Evolutionary conservation across 2,329 filamentous ascomycete genomes (phyloP).

Genomic region (Xylariaceae sp.): DNA sequence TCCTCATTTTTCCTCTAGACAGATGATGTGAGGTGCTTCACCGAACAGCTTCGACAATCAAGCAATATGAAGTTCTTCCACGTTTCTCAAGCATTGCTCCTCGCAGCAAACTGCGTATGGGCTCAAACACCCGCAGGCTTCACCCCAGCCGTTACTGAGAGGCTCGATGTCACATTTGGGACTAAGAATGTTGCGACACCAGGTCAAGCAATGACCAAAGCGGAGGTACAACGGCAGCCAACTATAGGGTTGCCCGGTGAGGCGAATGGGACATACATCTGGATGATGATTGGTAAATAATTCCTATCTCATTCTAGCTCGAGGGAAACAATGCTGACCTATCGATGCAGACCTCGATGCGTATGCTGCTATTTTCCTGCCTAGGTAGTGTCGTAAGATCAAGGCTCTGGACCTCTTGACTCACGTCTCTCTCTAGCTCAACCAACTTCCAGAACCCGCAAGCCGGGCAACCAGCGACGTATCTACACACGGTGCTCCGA

Average conservation of each 20-base stretch:
- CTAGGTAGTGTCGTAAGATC: no score
- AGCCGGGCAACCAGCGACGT: no score
- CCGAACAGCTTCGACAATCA: constrained; percentile 2
- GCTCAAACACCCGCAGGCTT: constrained; percentile 30
- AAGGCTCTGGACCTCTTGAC: no score
- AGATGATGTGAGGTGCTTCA: background rate
- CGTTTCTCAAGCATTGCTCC: constrained; percentile 19
- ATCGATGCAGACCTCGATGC: constrained; percentile 28
- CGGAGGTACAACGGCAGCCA: constrained; percentile 28
- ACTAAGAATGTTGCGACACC: constrained; percentile 26
- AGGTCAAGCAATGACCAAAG: constrained; percentile 25
- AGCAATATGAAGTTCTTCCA: constrained; percentile 25
- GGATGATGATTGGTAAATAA: constrained; percentile 29
- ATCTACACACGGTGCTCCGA: no score
- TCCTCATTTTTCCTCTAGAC: background rate
- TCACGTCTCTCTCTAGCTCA: no score
- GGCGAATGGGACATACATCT: constrained; percentile 27
- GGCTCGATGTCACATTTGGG: constrained; percentile 29
- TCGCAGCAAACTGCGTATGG: constrained; percentile 17
- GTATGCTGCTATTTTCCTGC: constrained; percentile 17
- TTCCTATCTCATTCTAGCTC: background rate
- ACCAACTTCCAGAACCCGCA: no score
- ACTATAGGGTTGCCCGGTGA: constrained; percentile 25
- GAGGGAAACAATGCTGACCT: constrained; percentile 13
- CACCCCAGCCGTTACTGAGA: constrained; percentile 23